A percentile compares a stretch with the other conserved stretches of the same genome.
Conservation (phyloP, 257 asterid species). For the Solanum etuberosum region DNA sequence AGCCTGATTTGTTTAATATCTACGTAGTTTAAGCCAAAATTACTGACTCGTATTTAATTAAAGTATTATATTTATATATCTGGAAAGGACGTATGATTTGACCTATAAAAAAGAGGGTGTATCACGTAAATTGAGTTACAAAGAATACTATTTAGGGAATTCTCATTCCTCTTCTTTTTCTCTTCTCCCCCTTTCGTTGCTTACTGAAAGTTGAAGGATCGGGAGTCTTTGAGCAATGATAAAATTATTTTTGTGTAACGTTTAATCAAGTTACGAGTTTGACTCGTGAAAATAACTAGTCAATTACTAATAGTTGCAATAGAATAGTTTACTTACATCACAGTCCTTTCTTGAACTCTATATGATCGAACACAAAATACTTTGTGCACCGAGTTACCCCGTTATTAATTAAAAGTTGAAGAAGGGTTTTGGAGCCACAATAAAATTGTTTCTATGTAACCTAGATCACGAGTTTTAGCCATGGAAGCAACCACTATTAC, state of each 20-base stretch:
- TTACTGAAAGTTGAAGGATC: background rate
- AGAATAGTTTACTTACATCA: background rate
- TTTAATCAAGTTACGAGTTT: background rate
- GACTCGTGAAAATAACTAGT: background rate
- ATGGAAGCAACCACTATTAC: background rate
- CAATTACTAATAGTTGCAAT: background rate
- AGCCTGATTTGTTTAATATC: background rate
- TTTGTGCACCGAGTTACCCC: background rate
- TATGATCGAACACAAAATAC: background rate
- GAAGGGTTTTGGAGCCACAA: background rate
- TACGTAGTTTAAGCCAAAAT: background rate
- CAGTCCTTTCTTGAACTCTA: background rate
- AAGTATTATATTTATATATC: background rate
- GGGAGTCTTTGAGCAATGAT: background rate
- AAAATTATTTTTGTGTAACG: background rate
- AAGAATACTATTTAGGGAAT: background rate
- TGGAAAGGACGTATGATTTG: background rate
- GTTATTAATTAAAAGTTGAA: background rate
- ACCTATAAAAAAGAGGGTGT: background rate
- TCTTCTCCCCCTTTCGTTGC: background rate
- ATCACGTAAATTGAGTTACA: background rate
- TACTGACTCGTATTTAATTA: background rate
- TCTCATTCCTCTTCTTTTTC: background rate
- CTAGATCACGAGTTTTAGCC: background rate
- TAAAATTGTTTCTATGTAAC: background rate